A percentile compares a stretch with the other conserved stretches of the same genome.
Evolutionary conservation across 2,329 filamentous ascomycete species (phyloP).

Genomic region (Ophioceras dolichostomum): DNA sequence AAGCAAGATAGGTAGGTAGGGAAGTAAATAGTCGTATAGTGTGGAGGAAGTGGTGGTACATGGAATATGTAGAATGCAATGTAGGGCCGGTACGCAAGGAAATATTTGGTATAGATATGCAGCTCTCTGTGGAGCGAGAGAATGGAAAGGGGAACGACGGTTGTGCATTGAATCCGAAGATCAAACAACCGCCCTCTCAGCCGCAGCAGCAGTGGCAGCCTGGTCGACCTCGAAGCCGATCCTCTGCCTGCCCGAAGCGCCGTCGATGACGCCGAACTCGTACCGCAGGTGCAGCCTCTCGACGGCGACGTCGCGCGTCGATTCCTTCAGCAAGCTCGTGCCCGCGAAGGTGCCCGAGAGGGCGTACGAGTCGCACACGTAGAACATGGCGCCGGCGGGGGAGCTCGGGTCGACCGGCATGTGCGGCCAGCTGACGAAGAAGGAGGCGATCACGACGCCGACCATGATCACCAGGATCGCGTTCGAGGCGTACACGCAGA

Average conservation of each 20-base stretch:
- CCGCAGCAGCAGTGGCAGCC: background rate
- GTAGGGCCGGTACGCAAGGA: too few species aligned
- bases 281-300: slow-evolving; percentile 16
- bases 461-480: slow-evolving; percentile 22
- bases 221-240: slow-evolving; percentile 15
- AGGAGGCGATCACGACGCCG: slow-evolving; percentile 17
- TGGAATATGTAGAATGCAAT: too few species aligned
- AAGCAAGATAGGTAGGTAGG: too few species aligned
- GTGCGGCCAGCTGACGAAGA: slow-evolving; percentile 20
- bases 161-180: too few species aligned
- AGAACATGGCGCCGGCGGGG: slow-evolving; percentile 22
- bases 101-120: too few species aligned
- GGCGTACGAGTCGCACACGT: slow-evolving; percentile 18
- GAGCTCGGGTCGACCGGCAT: slow-evolving; percentile 23
- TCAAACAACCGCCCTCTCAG: too few species aligned
- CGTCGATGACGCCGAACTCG: slow-evolving; percentile 18
- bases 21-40: too few species aligned
- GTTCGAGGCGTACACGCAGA: slow-evolving; percentile 20
- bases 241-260: slow-evolving; percentile 12
- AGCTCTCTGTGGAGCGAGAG: too few species aligned
- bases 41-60: too few species aligned
- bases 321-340: slow-evolving; percentile 13
- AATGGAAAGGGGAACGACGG: too few species aligned
- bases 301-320: slow-evolving; percentile 17
- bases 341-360: slow-evolving; percentile 19